Percentiles rank a stretch among this genome's conserved stretches.
These are phyloP conservation scores for Tricharina praecox DNA, from an alignment of 495 filamentous ascomycete genomes.

Conservation along the genomic window DNA sequence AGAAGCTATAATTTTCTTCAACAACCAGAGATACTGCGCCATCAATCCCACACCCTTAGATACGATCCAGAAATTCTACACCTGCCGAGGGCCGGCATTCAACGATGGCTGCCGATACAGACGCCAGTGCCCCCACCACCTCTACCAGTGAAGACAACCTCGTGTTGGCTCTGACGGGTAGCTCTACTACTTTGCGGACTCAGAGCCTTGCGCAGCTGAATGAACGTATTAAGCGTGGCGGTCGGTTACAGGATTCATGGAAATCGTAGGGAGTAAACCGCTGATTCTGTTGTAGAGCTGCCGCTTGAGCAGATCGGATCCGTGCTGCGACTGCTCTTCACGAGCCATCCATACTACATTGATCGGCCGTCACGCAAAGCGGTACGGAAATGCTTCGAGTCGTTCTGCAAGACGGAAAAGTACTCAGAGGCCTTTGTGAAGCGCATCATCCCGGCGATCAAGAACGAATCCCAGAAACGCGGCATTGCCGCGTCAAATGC, in stretches of 20 bases:
- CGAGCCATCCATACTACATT: conserved; percentile 70
- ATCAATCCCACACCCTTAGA: neutral
- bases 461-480: conserved; percentile 51
- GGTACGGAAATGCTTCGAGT: conserved; percentile 55
- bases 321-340: conserved; percentile 56
- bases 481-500: conserved; percentile 61
- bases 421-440: conserved; percentile 44
- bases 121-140: conserved; percentile 2
- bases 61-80: neutral
- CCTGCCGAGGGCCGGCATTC: conserved; percentile 4
- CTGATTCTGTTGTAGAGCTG: conserved; percentile 15
- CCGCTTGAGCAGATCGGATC: conserved; percentile 16
- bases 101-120: conserved; percentile 6
- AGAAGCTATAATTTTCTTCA: conserved; percentile 1
- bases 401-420: conserved; percentile 37
- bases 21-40: neutral
- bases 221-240: conserved; percentile 29
- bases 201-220: conserved; percentile 32
- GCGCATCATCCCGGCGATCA: conserved; percentile 28
- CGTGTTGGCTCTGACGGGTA: conserved; percentile 25
- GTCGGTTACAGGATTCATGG: conserved; percentile 23
- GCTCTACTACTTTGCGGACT: conserved; percentile 35
- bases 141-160: conserved; percentile 13
- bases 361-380: conserved; percentile 71
- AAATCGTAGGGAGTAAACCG: too few relatives aligned